Evolutionary conservation across 345 rosid genomes (phyloP), one percentile per base, ranked within the genome.

Genomic region (Chamaenerion angustifolium): DNA sequence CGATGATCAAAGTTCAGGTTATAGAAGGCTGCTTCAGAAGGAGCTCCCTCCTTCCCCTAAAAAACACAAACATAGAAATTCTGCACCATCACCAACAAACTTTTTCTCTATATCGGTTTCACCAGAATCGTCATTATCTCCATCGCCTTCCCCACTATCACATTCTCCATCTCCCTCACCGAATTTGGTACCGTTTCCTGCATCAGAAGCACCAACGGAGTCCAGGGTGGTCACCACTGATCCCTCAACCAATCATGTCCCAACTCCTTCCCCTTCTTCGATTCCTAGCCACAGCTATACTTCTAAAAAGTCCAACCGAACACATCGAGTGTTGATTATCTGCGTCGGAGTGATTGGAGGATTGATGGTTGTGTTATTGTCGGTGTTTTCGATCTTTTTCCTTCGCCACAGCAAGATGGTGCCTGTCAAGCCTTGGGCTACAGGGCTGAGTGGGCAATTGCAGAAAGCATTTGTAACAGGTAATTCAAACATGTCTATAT

Each of bases 361-460:
- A 1, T 47, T 66, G 7, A 18, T 71, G 21, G 40, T 77, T 17
- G 51, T 75, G 62, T 54, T 79, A 43, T 25, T 68, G 16, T 67
- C 68, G 18, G 71, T 58, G 31, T 45, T 65, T 54, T 56, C 74
- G 63, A 14, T 76, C 43, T n/a, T 72, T 64, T 57, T 73, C 66
- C 68, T 69, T 67, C 51, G 72, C 61, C 68, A 64, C 55, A 77
- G 66, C 23, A 80, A 84, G 73, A 92, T 79, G 46, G 81, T 76
- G 41, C 70, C 85, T 27, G 87, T 87, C 64, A 83, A 69, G 60
- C 96, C 98, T 42, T 92, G 90, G 95, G 70, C 81, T 48, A 82
- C 73, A 16, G 96, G 96, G 45, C 72, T 86, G 69, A 84, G 90
- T 65, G 94, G 96, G 35, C 96, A 83, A 63, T 90, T 87, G 58